A percentile compares a stretch with the other conserved stretches of the same genome.
Conservation (phyloP, 169 alveolate species). For the Gregarina niphandrodes region DNA sequence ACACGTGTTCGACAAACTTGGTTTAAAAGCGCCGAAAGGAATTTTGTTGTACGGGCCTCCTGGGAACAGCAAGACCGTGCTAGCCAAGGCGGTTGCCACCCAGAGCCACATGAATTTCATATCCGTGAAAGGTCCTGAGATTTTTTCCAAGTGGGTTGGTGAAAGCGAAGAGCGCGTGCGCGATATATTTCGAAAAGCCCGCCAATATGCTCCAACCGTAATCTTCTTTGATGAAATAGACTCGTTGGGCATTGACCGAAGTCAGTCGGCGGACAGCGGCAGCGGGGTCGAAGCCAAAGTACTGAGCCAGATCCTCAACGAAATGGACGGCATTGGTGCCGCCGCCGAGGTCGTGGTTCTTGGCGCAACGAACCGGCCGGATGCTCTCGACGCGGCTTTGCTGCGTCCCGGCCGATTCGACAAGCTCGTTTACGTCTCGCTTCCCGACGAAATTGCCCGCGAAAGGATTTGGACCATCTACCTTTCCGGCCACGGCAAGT, state of each 20-base stretch:
- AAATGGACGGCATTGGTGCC: constrained; percentile 91
- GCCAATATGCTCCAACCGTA: constrained; percentile 63
- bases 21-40: constrained; percentile 76
- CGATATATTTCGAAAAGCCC: constrained; percentile 62
- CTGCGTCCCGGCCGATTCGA: constrained; percentile 95
- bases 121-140: constrained; percentile 95
- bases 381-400: constrained; percentile 78
- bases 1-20: constrained; percentile 39
- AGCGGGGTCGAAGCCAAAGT: constrained; percentile 46
- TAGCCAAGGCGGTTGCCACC: constrained; percentile 98
- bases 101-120: constrained; percentile 85
- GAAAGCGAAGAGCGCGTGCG: constrained; percentile 56
- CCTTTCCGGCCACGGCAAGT: too few relatives aligned
- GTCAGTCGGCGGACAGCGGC: constrained; percentile 43
- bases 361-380: constrained; percentile 97
- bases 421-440: constrained; percentile 81
- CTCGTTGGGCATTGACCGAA: constrained; percentile 71
- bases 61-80: constrained; percentile 92
- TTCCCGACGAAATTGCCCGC: too few relatives aligned
- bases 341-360: constrained; percentile 64
- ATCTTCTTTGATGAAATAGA: constrained; percentile 94
- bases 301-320: constrained; percentile 80
- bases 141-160: constrained; percentile 88
- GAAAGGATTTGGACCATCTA: too few relatives aligned
- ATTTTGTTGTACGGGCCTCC: constrained; percentile 98